These are phyloP conservation scores for Hypoxylon perforatum DNA, from an alignment of 495 filamentous ascomycete species.

Conservation along the genomic window DNA sequence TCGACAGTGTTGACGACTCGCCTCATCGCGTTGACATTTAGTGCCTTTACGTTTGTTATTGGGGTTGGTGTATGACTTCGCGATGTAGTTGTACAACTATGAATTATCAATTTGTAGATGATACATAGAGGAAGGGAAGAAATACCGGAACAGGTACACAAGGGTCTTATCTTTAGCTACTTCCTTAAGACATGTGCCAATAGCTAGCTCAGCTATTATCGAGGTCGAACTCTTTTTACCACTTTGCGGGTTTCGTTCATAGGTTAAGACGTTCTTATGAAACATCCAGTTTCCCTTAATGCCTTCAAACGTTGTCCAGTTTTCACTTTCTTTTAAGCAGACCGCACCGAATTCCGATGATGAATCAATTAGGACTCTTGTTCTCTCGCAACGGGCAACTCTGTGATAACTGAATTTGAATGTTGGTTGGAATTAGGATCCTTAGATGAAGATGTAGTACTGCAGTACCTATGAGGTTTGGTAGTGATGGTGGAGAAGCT, in stretches of 20 bases:
- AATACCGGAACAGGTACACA: neutral
- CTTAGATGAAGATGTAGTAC: too few relatives aligned
- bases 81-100: too few relatives aligned
- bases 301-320: neutral
- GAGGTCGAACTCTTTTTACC: neutral
- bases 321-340: constrained; percentile 1
- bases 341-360: neutral
- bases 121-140: neutral
- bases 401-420: constrained; percentile 3
- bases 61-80: too few relatives aligned
- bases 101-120: neutral
- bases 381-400: constrained; percentile 1
- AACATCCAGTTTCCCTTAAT: constrained; percentile 1
- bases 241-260: neutral
- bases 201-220: neutral
- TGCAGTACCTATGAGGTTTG: too few relatives aligned
- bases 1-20: too few relatives aligned
- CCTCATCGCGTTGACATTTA: too few relatives aligned
- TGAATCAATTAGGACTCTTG: constrained; percentile 4
- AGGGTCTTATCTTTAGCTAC: constrained; percentile 1
- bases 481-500: too few relatives aligned
- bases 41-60: too few relatives aligned
- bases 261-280: neutral
- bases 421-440: too few relatives aligned
- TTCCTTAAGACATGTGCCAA: constrained; percentile 9